Base-by-base conservation (phyloP, 1,139 yeast species). In the Yamadazyma taylorii region DNA sequence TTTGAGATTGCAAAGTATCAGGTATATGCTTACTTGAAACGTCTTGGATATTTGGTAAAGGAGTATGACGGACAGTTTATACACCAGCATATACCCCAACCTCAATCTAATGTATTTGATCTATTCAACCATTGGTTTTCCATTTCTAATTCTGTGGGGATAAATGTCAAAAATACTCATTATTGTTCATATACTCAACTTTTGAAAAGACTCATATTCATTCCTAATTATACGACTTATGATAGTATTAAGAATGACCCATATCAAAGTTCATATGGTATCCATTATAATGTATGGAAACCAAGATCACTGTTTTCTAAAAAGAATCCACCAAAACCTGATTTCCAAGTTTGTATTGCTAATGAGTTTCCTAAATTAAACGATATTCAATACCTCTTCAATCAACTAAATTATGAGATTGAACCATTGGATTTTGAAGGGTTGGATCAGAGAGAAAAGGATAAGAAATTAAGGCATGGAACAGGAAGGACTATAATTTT, bases 221-320 rank as follows among this genome's bases (percentile, higher is more conserved):
- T 73, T 4, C 65, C 68, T 3, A 48, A 57, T 34, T 43, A 56
- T 24, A 40, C 48, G 17, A 51, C 54, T 2, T 50, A 43, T 22
- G 59, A 54, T 13, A 45, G 53, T 16, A 35, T 52, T 17, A 33
- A 24, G 2, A 2, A 24, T 5, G 21, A 22, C 4, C n/a, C n/a
- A n/a, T n/a, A n/a, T n/a, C n/a, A n/a, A n/a, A 38, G 43, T 14
- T 30, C 45, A 23, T 36, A 40, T 22, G 33, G 45, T 2, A 53
- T 74, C 1, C 61, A 71, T 1, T 89, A 72, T 50, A 73, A 85
- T 50, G 87, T 87, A 1, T 90, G 97, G 97, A 89, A 86, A 57
- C 97, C 97, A 0, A 67, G 73, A 2, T 76, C 83, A 0, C 60
- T 58, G 8, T 90, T 86, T 60, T 80, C 80, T 39, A 89, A 89